phyloP scores from a whole-genome alignment of 208 protist species.

The Phytomonas francai region DNA sequence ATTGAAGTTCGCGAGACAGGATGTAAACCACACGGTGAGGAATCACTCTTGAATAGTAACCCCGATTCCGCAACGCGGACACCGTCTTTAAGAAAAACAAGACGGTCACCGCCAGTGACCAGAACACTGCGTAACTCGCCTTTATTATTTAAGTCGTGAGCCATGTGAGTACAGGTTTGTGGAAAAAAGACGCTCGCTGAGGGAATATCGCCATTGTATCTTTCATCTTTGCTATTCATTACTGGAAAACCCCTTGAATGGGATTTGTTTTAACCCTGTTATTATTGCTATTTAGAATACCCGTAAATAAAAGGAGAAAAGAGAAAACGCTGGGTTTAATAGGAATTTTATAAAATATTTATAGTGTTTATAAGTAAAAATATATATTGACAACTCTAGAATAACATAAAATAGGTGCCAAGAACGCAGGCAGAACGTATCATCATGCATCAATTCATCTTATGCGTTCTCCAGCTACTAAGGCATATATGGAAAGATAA shows the following conservation, averaged over 20 bases:
- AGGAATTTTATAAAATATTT: not conserved
- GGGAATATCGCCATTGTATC: not conserved
- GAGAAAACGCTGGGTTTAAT: not conserved
- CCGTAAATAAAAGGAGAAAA: not conserved
- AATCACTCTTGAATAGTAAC: slow-evolving; percentile 11
- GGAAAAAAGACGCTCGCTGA: slow-evolving; percentile 43
- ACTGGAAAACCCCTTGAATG: not conserved
- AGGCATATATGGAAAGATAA: not conserved
- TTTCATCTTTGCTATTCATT: slow-evolving; percentile 2
- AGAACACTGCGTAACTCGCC: slow-evolving; percentile 60
- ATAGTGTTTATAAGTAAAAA: not conserved
- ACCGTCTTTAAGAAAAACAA: slow-evolving; percentile 57
- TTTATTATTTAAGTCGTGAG: slow-evolving; percentile 33
- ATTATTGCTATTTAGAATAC: not conserved
- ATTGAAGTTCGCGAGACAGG: not conserved
- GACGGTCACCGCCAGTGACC: slow-evolving; percentile 37
- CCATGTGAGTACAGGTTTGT: slow-evolving; percentile 47
- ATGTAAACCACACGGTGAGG: not conserved
- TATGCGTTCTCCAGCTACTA: not conserved
- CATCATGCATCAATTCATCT: not conserved
- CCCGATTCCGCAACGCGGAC: slow-evolving; percentile 31
- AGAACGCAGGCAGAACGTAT: not conserved
- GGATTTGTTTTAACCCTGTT: not conserved
- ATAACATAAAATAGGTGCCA: not conserved
- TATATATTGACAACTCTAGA: not conserved